phyloP scores from a whole-genome alignment of 345 rosid genomes.

The Brassica incana region DNA sequence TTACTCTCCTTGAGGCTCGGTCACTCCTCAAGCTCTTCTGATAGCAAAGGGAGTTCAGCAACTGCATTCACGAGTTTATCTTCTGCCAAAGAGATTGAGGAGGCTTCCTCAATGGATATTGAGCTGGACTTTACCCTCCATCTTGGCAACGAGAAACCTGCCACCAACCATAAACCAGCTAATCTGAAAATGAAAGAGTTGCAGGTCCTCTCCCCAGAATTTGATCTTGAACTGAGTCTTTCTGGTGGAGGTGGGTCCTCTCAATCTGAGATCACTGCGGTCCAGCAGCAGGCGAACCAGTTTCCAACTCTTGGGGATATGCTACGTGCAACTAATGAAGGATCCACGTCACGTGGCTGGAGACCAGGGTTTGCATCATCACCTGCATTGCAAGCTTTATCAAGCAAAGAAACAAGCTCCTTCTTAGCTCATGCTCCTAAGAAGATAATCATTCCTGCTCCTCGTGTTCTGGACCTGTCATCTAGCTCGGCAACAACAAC shows the following conservation, averaged over 20 bases:
- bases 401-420: conserved; percentile 48
- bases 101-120: conserved; percentile 79
- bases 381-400: conserved; percentile 42
- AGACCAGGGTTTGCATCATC: conserved; percentile 45
- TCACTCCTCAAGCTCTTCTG: conserved; percentile 75
- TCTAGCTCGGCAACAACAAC: conserved; percentile 43
- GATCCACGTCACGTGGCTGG: conserved; percentile 49
- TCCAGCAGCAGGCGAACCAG: conserved; percentile 41
- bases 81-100: conserved; percentile 82
- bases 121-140: conserved; percentile 80
- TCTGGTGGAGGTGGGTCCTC: conserved; percentile 53
- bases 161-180: conserved; percentile 45
- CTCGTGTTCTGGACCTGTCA: conserved; percentile 56
- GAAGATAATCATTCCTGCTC: conserved; percentile 38
- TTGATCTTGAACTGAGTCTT: conserved; percentile 82
- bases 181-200: conserved; percentile 38
- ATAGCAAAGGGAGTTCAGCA: conserved; percentile 83
- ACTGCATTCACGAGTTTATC: conserved; percentile 72
- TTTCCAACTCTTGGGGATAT: conserved; percentile 48
- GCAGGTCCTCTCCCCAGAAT: conserved; percentile 45
- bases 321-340: conserved; percentile 54
- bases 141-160: conserved; percentile 66
- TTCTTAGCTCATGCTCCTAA: conserved; percentile 46
- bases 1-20: conserved; percentile 76
- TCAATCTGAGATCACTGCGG: conserved; percentile 69